Evolutionary conservation across 2,329 filamentous ascomycete species (phyloP), one percentile per base, ranked within the genome.

Genomic region (Fusarium goolgardi): DNA sequence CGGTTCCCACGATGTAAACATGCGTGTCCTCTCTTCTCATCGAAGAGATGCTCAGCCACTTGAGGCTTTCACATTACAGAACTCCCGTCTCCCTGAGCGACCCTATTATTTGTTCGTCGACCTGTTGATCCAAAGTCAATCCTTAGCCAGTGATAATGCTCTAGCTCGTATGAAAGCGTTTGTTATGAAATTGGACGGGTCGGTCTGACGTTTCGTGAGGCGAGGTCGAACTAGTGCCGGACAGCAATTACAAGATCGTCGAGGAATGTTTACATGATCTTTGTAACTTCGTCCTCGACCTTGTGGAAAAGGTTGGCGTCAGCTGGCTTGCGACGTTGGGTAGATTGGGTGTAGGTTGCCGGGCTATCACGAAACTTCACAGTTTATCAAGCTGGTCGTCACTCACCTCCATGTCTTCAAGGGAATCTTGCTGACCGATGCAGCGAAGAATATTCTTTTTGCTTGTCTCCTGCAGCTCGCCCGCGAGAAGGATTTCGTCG

Each of bases 381-480:
- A 58, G 53, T 54, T 65, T 55, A 58, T 58, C 56, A 66, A 67
- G 53, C 56, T 58, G 43, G 53, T 70, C 56, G 60, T 69, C 60
- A 90, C 93, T 89, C 82, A 99, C 96, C 93, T 99, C 96, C 90
- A 98, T 97, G 77, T 99, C 96, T 83, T 99, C 96, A 58, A 99
- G 85, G 63, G 94, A 96, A 81, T 99, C 96, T 81, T 99, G 95
- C 78, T 98, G 96, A 59, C 93, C 92, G 77, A 99, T 99, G 77
- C 95, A 97, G 67, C 96, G 86, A 69, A 99, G 82, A 40, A 99
- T 94, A 76, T 98, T 98, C 89, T 99, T 99, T 84, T 98, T 99
- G 81, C 95, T 98, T 81, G 94, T 98, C 83, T 99, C 96, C 81
- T 99, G 96, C 82, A 99, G 89, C 81, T 99, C 96, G 63, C 96